Evolutionary conservation across 129 eudicot genomes (phyloP).

Genomic region (Flaveria trinervia): DNA sequence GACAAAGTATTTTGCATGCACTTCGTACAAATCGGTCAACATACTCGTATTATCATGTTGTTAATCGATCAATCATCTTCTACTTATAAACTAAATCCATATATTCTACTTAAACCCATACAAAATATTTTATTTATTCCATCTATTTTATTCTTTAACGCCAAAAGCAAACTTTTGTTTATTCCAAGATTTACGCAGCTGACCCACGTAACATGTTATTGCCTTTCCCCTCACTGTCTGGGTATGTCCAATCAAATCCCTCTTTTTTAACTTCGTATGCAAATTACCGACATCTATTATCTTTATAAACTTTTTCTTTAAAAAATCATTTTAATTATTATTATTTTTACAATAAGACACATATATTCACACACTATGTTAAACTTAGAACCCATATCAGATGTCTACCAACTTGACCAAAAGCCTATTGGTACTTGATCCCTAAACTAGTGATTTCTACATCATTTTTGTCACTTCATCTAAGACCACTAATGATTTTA

Average conservation of each 20-base stretch:
- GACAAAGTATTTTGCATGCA: too few species aligned
- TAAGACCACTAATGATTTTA: too few species aligned
- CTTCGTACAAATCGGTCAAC: too few species aligned
- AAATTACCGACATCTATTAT: slow-evolving; percentile 35
- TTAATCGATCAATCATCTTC: too few species aligned
- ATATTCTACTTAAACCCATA: neutral
- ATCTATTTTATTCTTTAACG: too few species aligned
- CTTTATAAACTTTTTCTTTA: neutral
- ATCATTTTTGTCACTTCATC: too few species aligned
- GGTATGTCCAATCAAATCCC: slow-evolving; percentile 36
- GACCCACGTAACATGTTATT: slow-evolving; percentile 32
- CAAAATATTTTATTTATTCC: neutral
- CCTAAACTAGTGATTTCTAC: neutral
- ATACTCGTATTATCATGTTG: too few species aligned
- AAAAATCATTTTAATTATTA: neutral
- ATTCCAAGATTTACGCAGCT: slow-evolving; percentile 34
- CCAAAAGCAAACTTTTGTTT: slow-evolving; percentile 12
- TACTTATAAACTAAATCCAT: too few species aligned
- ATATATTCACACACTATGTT: neutral
- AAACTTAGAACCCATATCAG: neutral
- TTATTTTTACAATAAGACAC: neutral
- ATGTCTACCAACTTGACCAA: neutral
- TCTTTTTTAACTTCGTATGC: slow-evolving; percentile 26
- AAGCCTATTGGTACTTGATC: neutral
- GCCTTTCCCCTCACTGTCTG: slow-evolving; percentile 24